phyloP scores from a whole-genome alignment of 1,139 yeast species.

The Sporopachydermia cereana region DNA sequence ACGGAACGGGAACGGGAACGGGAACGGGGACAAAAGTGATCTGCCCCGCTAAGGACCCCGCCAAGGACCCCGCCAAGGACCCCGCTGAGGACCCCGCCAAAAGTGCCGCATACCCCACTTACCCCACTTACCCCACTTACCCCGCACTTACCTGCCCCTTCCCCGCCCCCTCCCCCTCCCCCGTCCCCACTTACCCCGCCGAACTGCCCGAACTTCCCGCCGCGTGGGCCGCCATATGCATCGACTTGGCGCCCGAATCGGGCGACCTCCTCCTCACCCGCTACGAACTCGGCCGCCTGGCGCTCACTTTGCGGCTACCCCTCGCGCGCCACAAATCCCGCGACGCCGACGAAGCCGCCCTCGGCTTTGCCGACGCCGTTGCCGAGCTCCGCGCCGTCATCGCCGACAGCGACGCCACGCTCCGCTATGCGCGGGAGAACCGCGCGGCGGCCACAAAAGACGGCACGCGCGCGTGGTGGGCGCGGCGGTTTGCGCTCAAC shows the following conservation, averaged over 20 bases:
- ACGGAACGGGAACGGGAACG: slow-evolving; percentile 6
- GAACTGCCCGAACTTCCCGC: slow-evolving; percentile 27
- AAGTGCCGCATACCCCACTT: too few relatives aligned
- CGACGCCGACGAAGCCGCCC: slow-evolving; percentile 30
- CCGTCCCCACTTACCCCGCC: slow-evolving; percentile 17
- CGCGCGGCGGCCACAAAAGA: slow-evolving; percentile 39
- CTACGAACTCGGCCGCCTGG: slow-evolving; percentile 21
- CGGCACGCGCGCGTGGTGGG: slow-evolving; percentile 74
- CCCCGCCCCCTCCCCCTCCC: slow-evolving; percentile 17
- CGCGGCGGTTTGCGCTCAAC: slow-evolving; percentile 51
- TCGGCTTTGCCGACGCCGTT: slow-evolving; percentile 38
- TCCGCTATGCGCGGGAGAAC: slow-evolving; percentile 24
- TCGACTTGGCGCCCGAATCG: slow-evolving; percentile 49
- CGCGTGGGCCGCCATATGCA: slow-evolving; percentile 47
- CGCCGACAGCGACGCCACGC: slow-evolving; percentile 46
- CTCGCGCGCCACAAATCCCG: slow-evolving; percentile 39
- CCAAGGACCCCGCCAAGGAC: too few relatives aligned
- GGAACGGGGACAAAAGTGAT: too few relatives aligned
- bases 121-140: not conserved
- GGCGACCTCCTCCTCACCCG: slow-evolving; percentile 49
- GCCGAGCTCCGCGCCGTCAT: slow-evolving; percentile 41
- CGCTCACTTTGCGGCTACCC: slow-evolving; percentile 45
- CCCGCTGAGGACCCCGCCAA: too few relatives aligned
- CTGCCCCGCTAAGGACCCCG: too few relatives aligned
- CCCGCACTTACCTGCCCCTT: slow-evolving; percentile 7